A percentile compares a stretch with the other conserved stretches of the same genome.
Conservation (phyloP, 176 grass and related monocot genomes). For the Zoysia pacifica region DNA sequence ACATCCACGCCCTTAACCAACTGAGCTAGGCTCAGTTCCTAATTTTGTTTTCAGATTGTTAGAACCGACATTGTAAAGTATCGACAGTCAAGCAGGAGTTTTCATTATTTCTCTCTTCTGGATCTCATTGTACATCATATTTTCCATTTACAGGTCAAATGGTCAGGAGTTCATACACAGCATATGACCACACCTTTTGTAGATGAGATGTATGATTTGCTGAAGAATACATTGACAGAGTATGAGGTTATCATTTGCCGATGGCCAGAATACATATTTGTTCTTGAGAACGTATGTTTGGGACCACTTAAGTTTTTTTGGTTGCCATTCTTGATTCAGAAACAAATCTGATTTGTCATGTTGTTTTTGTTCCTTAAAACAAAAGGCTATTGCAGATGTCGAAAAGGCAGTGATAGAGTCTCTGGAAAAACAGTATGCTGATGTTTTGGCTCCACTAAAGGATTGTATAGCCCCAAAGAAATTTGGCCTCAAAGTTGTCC, state of each 20-base stretch:
- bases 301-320: conserved; percentile 19
- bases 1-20: background rate
- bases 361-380: conserved; percentile 45
- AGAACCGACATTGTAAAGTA: background rate
- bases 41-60: background rate
- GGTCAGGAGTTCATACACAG: conserved; percentile 89
- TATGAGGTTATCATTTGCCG: conserved; percentile 97
- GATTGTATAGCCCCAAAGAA: conserved; percentile 90
- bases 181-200: conserved; percentile 99
- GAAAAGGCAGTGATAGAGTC: conserved; percentile 87
- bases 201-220: conserved; percentile 87
- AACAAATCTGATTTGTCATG: conserved; percentile 24
- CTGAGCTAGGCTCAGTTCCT: background rate
- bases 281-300: conserved; percentile 92
- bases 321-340: conserved; percentile 15
- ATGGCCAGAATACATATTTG: conserved; percentile 94
- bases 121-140: conserved; percentile 18
- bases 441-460: conserved; percentile 87
- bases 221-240: conserved; percentile 82
- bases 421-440: conserved; percentile 87
- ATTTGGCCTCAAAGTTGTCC: conserved; percentile 93
- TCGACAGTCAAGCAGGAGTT: background rate
- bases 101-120: conserved; percentile 10
- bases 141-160: conserved; percentile 76
- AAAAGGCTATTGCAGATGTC: conserved; percentile 97